These are phyloP conservation scores for Amanita thiersii DNA, from an alignment of 768 basidiomycete species.

Conservation along the genomic window DNA sequence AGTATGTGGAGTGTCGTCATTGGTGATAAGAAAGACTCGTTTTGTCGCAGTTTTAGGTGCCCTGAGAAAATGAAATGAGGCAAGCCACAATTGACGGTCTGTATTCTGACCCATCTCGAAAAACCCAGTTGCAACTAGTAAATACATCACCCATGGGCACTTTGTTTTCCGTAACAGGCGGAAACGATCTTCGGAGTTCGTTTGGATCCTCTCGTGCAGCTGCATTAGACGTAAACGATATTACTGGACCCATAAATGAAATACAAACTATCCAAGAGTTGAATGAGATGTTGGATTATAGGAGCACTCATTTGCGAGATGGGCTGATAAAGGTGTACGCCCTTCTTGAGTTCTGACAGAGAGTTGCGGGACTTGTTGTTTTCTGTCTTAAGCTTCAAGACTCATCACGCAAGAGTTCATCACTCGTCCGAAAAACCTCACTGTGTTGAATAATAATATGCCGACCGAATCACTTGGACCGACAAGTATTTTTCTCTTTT, in stretches of 20 bases:
- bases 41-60: slow-evolving; percentile 88
- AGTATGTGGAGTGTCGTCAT: slow-evolving; percentile 73
- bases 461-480: slow-evolving; percentile 89
- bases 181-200: slow-evolving; percentile 51
- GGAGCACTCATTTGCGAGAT: slow-evolving; percentile 74
- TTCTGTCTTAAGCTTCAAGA: slow-evolving; percentile 31
- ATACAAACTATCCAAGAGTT: slow-evolving; percentile 64
- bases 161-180: slow-evolving; percentile 47
- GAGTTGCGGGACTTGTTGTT: slow-evolving; percentile 29
- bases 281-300: slow-evolving; percentile 71
- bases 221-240: slow-evolving; percentile 19
- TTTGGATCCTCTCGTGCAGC: slow-evolving; percentile 59
- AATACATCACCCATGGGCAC: slow-evolving; percentile 86
- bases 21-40: slow-evolving; percentile 88
- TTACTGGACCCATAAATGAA: background rate
- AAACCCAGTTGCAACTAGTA: slow-evolving; percentile 81
- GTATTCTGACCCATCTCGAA: slow-evolving; percentile 71
- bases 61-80: slow-evolving; percentile 25
- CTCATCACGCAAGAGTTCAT: slow-evolving; percentile 6
- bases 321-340: slow-evolving; percentile 66
- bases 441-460: slow-evolving; percentile 88
- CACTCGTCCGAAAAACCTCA: slow-evolving; percentile 28
- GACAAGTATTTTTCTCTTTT: slow-evolving; percentile 84
- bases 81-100: background rate
- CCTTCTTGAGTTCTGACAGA: slow-evolving; percentile 58